Evolutionary conservation across 176 grass and related monocot genomes (phyloP), one percentile per base, ranked within the genome.

Genomic region (Ananas comosus): DNA sequence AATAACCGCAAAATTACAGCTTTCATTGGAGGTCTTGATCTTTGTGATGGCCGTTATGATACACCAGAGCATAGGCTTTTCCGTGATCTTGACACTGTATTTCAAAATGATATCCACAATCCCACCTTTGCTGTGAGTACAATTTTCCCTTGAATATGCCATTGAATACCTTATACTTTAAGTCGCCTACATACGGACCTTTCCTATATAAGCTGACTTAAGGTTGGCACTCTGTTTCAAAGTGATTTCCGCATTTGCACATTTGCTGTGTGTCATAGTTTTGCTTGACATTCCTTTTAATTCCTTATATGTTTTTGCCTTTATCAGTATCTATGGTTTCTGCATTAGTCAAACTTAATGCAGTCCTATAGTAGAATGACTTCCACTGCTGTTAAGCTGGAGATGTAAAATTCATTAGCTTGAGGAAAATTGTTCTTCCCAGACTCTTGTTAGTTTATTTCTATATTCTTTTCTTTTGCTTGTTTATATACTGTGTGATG

Each of bases 11-110:
- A 87, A 87, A 81, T 97, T 67, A 92, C 93, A 72, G 86, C 93
- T 80, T 97, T 97, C 56, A 52, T 92, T 14, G 93, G 93, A 29
- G 93, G 93, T 49, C 77, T 97, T 65, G 93, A 97, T 85, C 88
- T 97, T 78, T 97, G 93, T 85, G 86, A 92, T 57, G 93, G 93
- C 52, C 93, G 93, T 68, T 97, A 97, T 71, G 93, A 97, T 82
- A 97, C 93, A 83, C 93, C 93, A 53, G 13, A 85, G 50, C 93
- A 97, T 75, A 92, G 93, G 63, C 86, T 97, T 56, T 92, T 92
- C 68, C 54, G 67, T 61, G 86, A 97, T 78, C 86, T 97, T 28
- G 79, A 92, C 71, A 92, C 81, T 33, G 84, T 92, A 75, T 97
- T 92, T 64, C 1, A 87, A 61, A 80, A 97, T 74, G 93, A 97